phyloP scores from a whole-genome alignment of 768 basidiomycete species.

The Jaapia argillacea region DNA sequence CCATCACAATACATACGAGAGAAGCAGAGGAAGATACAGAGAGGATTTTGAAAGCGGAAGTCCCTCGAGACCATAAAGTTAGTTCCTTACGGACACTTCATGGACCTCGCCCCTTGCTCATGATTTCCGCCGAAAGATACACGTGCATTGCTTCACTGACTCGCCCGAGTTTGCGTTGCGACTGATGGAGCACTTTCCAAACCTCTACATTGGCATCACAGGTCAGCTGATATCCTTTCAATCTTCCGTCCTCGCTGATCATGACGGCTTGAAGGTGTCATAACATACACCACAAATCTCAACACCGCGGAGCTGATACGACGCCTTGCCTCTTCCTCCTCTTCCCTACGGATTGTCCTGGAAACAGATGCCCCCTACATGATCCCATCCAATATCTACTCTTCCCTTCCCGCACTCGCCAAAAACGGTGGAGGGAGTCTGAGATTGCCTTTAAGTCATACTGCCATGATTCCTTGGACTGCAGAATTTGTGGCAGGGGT shows the following conservation, averaged over 20 bases:
- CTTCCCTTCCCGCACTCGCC: constrained; percentile 36
- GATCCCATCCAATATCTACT: constrained; percentile 69
- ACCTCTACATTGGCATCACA: constrained; percentile 78
- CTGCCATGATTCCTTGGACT: constrained; percentile 81
- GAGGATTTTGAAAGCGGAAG: constrained; percentile 62
- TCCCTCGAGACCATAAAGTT: constrained; percentile 63
- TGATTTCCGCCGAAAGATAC: constrained; percentile 40
- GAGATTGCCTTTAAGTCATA: constrained; percentile 59
- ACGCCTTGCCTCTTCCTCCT: constrained; percentile 18
- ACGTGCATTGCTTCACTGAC: constrained; percentile 87
- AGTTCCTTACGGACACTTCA: constrained; percentile 4
- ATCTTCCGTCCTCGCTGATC: not conserved
- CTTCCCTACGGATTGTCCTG: constrained; percentile 34
- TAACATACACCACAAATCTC: constrained; percentile 67
- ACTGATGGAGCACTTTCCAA: constrained; percentile 68
- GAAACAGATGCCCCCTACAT: constrained; percentile 89
- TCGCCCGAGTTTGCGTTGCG: constrained; percentile 62
- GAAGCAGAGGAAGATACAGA: constrained; percentile 83
- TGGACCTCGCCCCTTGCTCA: not conserved
- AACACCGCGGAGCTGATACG: constrained; percentile 64
- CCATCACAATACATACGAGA: constrained; percentile 79
- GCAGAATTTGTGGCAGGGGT: constrained; percentile 60
- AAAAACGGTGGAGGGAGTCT: constrained; percentile 33
- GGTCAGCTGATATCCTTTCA: constrained; percentile 24
- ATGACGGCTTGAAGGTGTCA: constrained; percentile 43